Evolutionary conservation across 495 filamentous ascomycete genomes (phyloP).

Genomic region (Pyrenula massariospora): DNA sequence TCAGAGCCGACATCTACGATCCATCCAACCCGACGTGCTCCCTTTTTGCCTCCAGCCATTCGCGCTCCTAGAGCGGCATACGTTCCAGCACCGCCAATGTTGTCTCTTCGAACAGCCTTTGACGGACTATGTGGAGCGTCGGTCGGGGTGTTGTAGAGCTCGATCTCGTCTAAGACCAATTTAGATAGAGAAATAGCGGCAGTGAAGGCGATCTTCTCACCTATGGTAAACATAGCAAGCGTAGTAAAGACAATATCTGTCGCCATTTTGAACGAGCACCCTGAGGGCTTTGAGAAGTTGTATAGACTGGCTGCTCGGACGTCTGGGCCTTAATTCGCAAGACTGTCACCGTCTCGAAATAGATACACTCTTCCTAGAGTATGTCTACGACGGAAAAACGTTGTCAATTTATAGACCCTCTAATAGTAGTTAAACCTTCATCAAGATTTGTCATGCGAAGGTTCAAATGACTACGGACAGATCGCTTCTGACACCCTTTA

Average conservation of each 20-base stretch:
- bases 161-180: conserved; percentile 67
- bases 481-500: too few relatives aligned
- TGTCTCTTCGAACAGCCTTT: conserved; percentile 48
- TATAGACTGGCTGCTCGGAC: too few relatives aligned
- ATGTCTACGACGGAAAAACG: too few relatives aligned
- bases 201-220: conserved; percentile 26
- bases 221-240: conserved; percentile 92
- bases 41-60: conserved; percentile 49
- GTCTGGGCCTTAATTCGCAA: too few relatives aligned
- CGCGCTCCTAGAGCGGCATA: conserved; percentile 84
- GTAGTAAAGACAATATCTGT: conserved; percentile 64
- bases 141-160: conserved; percentile 32
- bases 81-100: conserved; percentile 77
- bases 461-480: too few relatives aligned
- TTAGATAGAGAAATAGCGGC: background rate
- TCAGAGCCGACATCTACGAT: conserved; percentile 83
- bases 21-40: conserved; percentile 60
- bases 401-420: too few relatives aligned
- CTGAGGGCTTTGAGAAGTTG: too few relatives aligned
- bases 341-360: too few relatives aligned
- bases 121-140: conserved; percentile 17
- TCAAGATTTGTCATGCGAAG: too few relatives aligned
- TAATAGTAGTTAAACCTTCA: too few relatives aligned
- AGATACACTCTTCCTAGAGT: too few relatives aligned
- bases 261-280: too few relatives aligned